Evolutionary conservation across 2,329 filamentous ascomycete genomes (phyloP).

Genomic region (Didymella pomorum): DNA sequence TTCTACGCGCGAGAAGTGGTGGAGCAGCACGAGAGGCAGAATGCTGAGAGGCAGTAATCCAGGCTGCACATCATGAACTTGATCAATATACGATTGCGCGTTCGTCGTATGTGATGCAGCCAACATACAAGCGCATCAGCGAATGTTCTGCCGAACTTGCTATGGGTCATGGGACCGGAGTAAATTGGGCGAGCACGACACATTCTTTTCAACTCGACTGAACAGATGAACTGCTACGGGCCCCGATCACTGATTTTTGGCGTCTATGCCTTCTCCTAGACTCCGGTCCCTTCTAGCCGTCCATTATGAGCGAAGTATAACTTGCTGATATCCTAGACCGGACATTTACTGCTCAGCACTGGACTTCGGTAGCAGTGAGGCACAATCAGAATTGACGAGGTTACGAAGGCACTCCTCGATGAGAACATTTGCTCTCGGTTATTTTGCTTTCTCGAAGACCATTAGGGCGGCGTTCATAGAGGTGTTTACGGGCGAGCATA

Average conservation of each 20-base stretch:
- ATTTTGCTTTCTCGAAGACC: slow-evolving; percentile 24
- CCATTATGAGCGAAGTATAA: slow-evolving; percentile 13
- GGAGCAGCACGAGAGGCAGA: slow-evolving; percentile 60
- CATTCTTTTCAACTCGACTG: not conserved
- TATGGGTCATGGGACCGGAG: not conserved
- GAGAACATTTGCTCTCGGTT: slow-evolving; percentile 4
- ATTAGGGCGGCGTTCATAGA: slow-evolving; percentile 45
- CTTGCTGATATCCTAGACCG: slow-evolving; percentile 7
- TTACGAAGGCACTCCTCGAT: slow-evolving; percentile 19
- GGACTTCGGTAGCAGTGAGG: slow-evolving; percentile 2
- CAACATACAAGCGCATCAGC: not conserved
- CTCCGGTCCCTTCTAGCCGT: slow-evolving; percentile 16
- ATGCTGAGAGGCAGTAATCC: slow-evolving; percentile 19
- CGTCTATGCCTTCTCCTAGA: slow-evolving; percentile 15
- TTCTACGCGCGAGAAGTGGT: slow-evolving; percentile 95
- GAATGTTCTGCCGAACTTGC: not conserved
- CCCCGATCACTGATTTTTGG: not conserved
- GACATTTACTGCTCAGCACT: slow-evolving; percentile 1
- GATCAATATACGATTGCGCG: not conserved
- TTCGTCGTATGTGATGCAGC: not conserved
- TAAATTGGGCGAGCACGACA: not conserved
- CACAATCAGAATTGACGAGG: slow-evolving; percentile 8
- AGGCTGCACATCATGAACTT: not conserved
- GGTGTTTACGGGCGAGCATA: slow-evolving; percentile 27
- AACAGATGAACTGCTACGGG: not conserved